These are phyloP conservation scores for Zygotorulaspora mrakii DNA, from an alignment of 1,139 yeast species.

Conservation along the genomic window DNA sequence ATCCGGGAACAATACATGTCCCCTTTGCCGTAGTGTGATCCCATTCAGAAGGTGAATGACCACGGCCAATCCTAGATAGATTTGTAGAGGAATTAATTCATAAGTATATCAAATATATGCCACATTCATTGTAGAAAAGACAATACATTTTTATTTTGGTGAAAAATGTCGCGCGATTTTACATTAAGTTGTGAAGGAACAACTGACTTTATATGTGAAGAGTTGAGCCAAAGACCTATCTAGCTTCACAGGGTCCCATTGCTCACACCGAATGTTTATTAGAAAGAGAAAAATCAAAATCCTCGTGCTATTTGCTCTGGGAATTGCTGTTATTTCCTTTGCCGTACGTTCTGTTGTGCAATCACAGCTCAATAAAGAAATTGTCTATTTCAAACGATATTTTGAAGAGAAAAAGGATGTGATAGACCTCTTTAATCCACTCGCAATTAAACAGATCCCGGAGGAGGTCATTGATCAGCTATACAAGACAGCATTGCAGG, in stretches of 20 bases:
- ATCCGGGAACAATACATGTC: slow-evolving; percentile 88
- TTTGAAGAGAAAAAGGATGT: slow-evolving; percentile 30
- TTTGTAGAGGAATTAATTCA: not conserved
- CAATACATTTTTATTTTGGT: too few relatives aligned
- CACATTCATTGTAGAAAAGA: too few relatives aligned
- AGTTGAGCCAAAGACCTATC: too few relatives aligned
- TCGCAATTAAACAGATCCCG: slow-evolving; percentile 36
- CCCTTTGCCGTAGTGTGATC: slow-evolving; percentile 81
- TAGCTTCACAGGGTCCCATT: too few relatives aligned
- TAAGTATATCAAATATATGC: too few relatives aligned
- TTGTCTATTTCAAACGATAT: slow-evolving; percentile 29
- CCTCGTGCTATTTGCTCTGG: slow-evolving; percentile 12
- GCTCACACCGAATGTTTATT: slow-evolving; percentile 11
- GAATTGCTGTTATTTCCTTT: slow-evolving; percentile 14
- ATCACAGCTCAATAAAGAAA: slow-evolving; percentile 33
- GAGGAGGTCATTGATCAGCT: slow-evolving; percentile 28
- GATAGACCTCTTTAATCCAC: slow-evolving; percentile 30
- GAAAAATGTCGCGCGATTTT: not conserved
- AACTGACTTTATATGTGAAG: too few relatives aligned
- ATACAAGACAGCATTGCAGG: slow-evolving; percentile 16
- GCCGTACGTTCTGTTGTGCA: slow-evolving; percentile 25
- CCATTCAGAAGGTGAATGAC: slow-evolving; percentile 46
- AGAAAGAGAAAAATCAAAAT: slow-evolving; percentile 27
- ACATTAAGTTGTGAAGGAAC: not conserved
- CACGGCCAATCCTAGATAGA: too few relatives aligned